Conservation (phyloP, 106 monocot genomes). For the Dendrobium catenatum region DNA sequence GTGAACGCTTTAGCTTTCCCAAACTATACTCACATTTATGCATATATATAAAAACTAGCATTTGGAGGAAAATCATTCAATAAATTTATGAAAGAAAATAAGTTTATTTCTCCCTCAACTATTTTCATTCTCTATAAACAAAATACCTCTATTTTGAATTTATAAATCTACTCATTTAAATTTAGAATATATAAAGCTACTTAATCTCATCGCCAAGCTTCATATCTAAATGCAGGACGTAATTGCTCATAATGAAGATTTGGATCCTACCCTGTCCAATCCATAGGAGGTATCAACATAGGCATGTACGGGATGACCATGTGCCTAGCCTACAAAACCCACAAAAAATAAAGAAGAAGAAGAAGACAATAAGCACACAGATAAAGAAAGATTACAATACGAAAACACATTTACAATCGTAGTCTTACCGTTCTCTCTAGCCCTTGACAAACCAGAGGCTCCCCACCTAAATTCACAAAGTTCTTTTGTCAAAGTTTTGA, state of each 20-base stretch:
- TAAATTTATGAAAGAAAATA: too few relatives aligned
- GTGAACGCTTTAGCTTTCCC: too few relatives aligned
- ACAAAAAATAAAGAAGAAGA: too few relatives aligned
- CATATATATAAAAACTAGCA: too few relatives aligned
- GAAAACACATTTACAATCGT: not conserved
- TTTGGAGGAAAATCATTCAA: too few relatives aligned
- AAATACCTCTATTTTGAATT: too few relatives aligned
- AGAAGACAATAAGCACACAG: not conserved
- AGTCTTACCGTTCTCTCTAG: constrained; percentile 83
- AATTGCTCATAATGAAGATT: not conserved
- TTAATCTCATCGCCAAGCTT: not conserved
- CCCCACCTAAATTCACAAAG: too few relatives aligned
- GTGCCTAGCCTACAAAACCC: constrained; percentile 70
- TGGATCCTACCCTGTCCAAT: constrained; percentile 78
- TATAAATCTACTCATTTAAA: too few relatives aligned
- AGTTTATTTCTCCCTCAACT: too few relatives aligned
- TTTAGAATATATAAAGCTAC: too few relatives aligned
- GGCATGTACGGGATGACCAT: constrained; percentile 98
- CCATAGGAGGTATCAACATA: constrained; percentile 85
- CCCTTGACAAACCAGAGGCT: constrained; percentile 52
- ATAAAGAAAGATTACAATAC: not conserved
- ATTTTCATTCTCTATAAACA: too few relatives aligned
- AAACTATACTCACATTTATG: too few relatives aligned
- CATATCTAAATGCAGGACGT: not conserved
- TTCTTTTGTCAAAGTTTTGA: constrained; percentile 37